Conservation (phyloP, 257 asterid species). For the Datura wrightii region DNA sequence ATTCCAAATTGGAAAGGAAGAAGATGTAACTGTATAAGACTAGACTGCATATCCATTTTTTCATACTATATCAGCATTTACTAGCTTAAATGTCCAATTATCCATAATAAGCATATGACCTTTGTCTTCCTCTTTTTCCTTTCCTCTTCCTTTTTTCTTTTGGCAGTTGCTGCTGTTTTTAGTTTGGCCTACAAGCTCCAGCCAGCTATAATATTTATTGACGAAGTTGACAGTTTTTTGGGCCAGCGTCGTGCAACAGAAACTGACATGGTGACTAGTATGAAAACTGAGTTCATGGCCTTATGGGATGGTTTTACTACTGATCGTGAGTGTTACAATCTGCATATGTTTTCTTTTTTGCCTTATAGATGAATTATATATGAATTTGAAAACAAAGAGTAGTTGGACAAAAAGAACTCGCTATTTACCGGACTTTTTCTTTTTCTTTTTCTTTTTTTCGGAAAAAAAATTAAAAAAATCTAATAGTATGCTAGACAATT, state of each 20-base stretch:
- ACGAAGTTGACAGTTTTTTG: constrained; percentile 95
- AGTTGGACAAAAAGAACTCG: too few species aligned
- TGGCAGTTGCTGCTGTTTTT: constrained; percentile 93
- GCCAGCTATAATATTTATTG: constrained; percentile 95
- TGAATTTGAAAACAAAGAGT: too few species aligned
- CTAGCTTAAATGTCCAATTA: not conserved
- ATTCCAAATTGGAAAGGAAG: not conserved
- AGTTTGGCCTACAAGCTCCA: constrained; percentile 90
- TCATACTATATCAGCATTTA: not conserved
- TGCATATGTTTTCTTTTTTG: constrained; percentile 5
- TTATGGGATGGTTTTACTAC: constrained; percentile 99
- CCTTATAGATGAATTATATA: not conserved
- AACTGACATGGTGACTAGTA: constrained; percentile 77
- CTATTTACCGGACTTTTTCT: too few species aligned
- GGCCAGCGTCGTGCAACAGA: constrained; percentile 88
- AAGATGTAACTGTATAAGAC: not conserved
- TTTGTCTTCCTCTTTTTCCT: not conserved
- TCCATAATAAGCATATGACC: not conserved
- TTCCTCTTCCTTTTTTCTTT: not conserved
- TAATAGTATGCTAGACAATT: not conserved
- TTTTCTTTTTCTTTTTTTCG: too few species aligned
- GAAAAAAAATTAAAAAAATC: too few species aligned
- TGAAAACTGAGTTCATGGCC: constrained; percentile 99
- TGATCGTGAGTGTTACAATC: constrained; percentile 61
- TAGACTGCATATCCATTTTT: not conserved